phyloP scores from a whole-genome alignment of 805 yeast species.

The Cyberlindnera suaveolens region DNA sequence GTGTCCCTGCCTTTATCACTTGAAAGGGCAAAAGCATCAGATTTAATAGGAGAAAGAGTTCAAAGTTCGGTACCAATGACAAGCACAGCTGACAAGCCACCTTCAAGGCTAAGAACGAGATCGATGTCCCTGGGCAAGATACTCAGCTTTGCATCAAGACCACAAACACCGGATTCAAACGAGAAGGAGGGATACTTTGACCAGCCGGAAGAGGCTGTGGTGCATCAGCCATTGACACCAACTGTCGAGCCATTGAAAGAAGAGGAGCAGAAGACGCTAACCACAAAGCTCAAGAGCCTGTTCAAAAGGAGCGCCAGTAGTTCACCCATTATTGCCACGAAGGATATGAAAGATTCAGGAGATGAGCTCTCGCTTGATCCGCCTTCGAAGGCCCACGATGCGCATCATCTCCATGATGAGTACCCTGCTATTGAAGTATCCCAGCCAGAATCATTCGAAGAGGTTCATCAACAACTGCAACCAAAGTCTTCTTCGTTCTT shows the following conservation, averaged over 20 bases:
- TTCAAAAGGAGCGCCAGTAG: conserved; percentile 16
- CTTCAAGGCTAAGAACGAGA: conserved; percentile 30
- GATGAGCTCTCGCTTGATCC: conserved; percentile 11
- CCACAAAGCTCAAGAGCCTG: conserved; percentile 18
- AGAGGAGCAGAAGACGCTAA: conserved; percentile 11
- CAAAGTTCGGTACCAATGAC: too few species aligned
- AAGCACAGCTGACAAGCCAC: background rate
- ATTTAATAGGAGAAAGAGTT: too few species aligned
- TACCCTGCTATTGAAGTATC: conserved; percentile 7
- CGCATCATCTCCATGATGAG: conserved; percentile 5
- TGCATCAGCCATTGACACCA: conserved; percentile 11
- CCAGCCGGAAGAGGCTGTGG: conserved; percentile 7
- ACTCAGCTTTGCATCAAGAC: conserved; percentile 29
- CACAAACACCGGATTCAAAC: conserved; percentile 6
- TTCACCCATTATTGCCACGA: conserved; percentile 14
- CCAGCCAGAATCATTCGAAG: conserved; percentile 1
- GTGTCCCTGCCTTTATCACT: too few species aligned
- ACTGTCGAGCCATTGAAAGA: conserved; percentile 5
- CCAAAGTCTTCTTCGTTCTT: conserved; percentile 12
- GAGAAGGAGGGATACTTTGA: conserved; percentile 2
- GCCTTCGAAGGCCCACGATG: conserved; percentile 12
- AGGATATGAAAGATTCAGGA: conserved; percentile 4
- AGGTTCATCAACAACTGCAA: conserved; percentile 8
- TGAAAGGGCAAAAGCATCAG: too few species aligned
- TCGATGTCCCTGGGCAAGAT: conserved; percentile 36